Conservation (phyloP, 768 basidiomycete genomes). For the Suillus variegatus region DNA sequence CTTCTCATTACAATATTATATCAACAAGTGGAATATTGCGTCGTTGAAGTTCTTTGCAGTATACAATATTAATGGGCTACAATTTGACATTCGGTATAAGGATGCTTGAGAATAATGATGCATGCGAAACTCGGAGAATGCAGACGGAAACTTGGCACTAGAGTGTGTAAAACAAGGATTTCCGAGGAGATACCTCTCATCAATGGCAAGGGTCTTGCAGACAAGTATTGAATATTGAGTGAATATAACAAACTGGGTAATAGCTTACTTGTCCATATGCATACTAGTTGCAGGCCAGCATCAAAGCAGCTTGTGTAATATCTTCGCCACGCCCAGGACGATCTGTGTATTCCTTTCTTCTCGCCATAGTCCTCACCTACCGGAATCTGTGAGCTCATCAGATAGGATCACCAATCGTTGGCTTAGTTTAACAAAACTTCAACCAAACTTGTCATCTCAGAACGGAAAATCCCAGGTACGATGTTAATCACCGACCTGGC, state of each 20-base stretch:
- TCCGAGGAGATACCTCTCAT: conserved; percentile 30
- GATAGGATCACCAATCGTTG: too few species aligned
- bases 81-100: background rate
- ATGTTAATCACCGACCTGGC: conserved; percentile 38
- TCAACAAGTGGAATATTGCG: background rate
- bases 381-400: conserved; percentile 34
- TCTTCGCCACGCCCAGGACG: conserved; percentile 37
- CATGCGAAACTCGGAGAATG: background rate
- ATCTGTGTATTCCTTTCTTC: too few species aligned
- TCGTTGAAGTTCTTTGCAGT: background rate
- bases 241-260: background rate
- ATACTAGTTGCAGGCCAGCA: conserved; percentile 33
- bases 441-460: conserved; percentile 31
- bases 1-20: background rate
- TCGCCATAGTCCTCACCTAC: conserved; percentile 20
- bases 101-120: background rate
- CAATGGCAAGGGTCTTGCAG: conserved; percentile 23
- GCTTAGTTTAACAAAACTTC: background rate
- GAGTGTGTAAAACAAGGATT: conserved; percentile 20
- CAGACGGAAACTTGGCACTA: background rate
- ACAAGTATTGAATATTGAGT: background rate
- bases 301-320: conserved; percentile 29
- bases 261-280: conserved; percentile 35
- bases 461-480: conserved; percentile 38
- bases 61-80: background rate